These are phyloP conservation scores for Boeremia lycopersici DNA, from an alignment of 2,329 filamentous ascomycete species.

Conservation along the genomic window DNA sequence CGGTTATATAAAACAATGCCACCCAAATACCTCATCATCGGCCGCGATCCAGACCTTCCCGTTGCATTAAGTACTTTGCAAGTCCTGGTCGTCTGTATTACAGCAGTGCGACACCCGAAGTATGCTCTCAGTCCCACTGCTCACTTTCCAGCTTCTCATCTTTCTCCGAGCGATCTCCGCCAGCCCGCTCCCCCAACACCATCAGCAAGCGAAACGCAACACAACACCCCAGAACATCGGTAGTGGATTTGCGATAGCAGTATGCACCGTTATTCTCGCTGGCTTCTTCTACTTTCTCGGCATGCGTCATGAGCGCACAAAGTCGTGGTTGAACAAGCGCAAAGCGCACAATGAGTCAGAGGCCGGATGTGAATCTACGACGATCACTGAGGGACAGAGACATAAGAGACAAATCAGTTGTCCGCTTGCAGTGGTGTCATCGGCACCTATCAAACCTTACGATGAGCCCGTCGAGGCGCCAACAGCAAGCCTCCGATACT, in stretches of 20 bases:
- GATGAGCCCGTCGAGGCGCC: conserved; percentile 6
- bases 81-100: not conserved
- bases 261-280: conserved; percentile 14
- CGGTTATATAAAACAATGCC: not conserved
- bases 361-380: not conserved
- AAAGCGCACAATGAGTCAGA: not conserved
- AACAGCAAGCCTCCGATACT: conserved; percentile 6
- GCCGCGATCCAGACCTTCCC: not conserved
- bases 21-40: not conserved
- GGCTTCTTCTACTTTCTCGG: conserved; percentile 21
- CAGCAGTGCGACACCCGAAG: not conserved
- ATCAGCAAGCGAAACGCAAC: conserved; percentile 3
- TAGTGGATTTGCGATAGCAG: conserved; percentile 16
- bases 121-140: not conserved
- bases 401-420: conserved; percentile 6
- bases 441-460: conserved; percentile 11
- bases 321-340: conserved; percentile 12
- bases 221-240: conserved; percentile 9
- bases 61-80: conserved; percentile 6
- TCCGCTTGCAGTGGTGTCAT: conserved; percentile 5
- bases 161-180: conserved; percentile 5
- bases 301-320: conserved; percentile 13
- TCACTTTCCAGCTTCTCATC: not conserved
- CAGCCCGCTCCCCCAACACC: not conserved
- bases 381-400: not conserved